These are phyloP conservation scores for Fusarium irregulare DNA, from an alignment of 2,329 filamentous ascomycete genomes.

Conservation along the genomic window DNA sequence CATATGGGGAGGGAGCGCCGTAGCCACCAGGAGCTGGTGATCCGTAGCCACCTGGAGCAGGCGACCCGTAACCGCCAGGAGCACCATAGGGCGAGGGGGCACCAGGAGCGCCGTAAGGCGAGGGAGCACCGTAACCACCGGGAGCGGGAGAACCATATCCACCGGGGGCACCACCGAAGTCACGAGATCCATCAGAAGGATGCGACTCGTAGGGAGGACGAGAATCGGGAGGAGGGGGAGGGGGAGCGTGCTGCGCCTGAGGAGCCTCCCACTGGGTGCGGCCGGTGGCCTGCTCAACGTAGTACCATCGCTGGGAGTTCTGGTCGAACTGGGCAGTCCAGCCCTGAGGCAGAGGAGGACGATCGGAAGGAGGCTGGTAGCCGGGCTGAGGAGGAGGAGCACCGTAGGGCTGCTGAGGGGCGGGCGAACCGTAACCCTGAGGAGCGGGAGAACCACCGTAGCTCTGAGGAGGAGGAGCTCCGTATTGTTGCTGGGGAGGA, in stretches of 20 bases:
- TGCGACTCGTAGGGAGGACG: slow-evolving; percentile 39
- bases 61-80: slow-evolving; percentile 33
- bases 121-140: slow-evolving; percentile 30
- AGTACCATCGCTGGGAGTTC: slow-evolving; percentile 71
- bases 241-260: slow-evolving; percentile 43
- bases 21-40: slow-evolving; percentile 31
- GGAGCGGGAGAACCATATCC: slow-evolving; percentile 41
- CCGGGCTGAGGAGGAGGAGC: slow-evolving; percentile 46
- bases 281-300: slow-evolving; percentile 70
- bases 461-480: not conserved
- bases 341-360: slow-evolving; percentile 66
- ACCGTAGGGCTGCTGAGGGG: slow-evolving; percentile 40
- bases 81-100: slow-evolving; percentile 33
- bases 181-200: slow-evolving; percentile 43
- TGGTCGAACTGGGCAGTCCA: slow-evolving; percentile 74
- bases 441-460: slow-evolving; percentile 8
- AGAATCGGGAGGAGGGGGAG: slow-evolving; percentile 40
- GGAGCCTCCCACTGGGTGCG: slow-evolving; percentile 74
- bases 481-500: not conserved
- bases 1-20: slow-evolving; percentile 29
- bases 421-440: slow-evolving; percentile 35
- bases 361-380: slow-evolving; percentile 52
- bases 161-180: slow-evolving; percentile 35
- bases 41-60: slow-evolving; percentile 37
- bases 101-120: slow-evolving; percentile 34